These are phyloP conservation scores for Mycena rosella DNA, from an alignment of 768 basidiomycete genomes.

Conservation along the genomic window DNA sequence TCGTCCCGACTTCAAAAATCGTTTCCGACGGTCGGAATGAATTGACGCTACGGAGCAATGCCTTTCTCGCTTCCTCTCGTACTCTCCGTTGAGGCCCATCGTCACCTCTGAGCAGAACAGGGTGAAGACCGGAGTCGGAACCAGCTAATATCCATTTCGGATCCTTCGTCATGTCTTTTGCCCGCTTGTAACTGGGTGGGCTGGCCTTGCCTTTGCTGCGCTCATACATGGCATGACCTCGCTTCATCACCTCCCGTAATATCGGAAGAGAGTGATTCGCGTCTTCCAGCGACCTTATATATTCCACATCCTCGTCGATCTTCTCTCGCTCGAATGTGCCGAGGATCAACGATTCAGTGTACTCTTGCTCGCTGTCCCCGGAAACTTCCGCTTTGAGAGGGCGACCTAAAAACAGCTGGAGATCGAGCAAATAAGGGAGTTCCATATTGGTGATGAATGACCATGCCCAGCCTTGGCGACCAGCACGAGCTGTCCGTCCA, in stretches of 20 bases:
- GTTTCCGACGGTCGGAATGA: conserved; percentile 91
- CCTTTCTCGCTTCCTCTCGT: conserved; percentile 69
- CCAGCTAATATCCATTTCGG: conserved; percentile 79
- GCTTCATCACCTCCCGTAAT: conserved; percentile 85
- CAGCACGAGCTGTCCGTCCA: conserved; percentile 95
- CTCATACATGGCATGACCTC: conserved; percentile 95
- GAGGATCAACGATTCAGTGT: conserved; percentile 80
- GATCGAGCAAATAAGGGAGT: conserved; percentile 90
- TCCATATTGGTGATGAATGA: conserved; percentile 90
- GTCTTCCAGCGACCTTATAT: conserved; percentile 74
- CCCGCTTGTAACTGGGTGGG: conserved; percentile 85
- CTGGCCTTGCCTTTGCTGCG: conserved; percentile 93
- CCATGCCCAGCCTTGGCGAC: conserved; percentile 96
- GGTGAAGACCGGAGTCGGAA: conserved; percentile 76
- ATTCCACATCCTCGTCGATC: conserved; percentile 89
- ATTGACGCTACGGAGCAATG: conserved; percentile 79
- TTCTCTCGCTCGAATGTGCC: conserved; percentile 85
- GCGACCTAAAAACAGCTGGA: conserved; percentile 92
- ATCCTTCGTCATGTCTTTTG: conserved; percentile 87
- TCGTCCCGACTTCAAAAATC: conserved; percentile 88
- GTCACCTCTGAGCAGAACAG: conserved; percentile 67
- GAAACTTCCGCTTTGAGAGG: conserved; percentile 72
- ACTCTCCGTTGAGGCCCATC: conserved; percentile 52
- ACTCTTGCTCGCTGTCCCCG: conserved; percentile 68
- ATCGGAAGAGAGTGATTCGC: conserved; percentile 72